Conservation (phyloP, 2,329 filamentous ascomycete species). For the Stromatinia cepivora region DNA sequence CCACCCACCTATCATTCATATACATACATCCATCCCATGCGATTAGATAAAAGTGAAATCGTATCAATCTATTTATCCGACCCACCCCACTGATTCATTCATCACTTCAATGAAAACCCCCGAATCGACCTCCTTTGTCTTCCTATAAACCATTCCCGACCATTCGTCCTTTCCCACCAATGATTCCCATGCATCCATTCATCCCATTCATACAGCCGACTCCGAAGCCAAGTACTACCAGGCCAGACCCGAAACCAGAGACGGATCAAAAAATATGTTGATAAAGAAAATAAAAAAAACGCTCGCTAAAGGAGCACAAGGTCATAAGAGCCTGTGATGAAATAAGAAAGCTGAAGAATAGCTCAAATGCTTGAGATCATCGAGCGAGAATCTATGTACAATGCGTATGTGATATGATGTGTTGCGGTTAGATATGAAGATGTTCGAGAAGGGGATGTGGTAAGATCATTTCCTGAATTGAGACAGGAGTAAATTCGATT, state of each 20-base stretch:
- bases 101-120: neutral
- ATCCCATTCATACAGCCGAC: neutral
- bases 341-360: slow-evolving; percentile 8
- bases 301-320: slow-evolving; percentile 7
- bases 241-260: neutral
- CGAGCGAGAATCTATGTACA: slow-evolving; percentile 9
- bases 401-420: neutral
- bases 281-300: slow-evolving; percentile 3
- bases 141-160: slow-evolving; percentile 1
- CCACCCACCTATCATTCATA: slow-evolving; percentile 1
- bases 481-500: neutral
- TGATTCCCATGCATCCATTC: slow-evolving; percentile 8
- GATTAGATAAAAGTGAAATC: neutral
- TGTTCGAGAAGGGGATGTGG: neutral
- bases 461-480: neutral
- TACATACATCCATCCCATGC: slow-evolving; percentile 9
- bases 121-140: slow-evolving; percentile 7
- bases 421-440: neutral
- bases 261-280: neutral
- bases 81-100: neutral
- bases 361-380: neutral
- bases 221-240: neutral
- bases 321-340: neutral
- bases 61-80: neutral
- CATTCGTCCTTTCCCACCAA: neutral